A percentile compares a stretch with the other conserved stretches of the same genome.
phyloP scores from a whole-genome alignment of 2,329 filamentous ascomycete genomes.

The Fusarium oxysporum region DNA sequence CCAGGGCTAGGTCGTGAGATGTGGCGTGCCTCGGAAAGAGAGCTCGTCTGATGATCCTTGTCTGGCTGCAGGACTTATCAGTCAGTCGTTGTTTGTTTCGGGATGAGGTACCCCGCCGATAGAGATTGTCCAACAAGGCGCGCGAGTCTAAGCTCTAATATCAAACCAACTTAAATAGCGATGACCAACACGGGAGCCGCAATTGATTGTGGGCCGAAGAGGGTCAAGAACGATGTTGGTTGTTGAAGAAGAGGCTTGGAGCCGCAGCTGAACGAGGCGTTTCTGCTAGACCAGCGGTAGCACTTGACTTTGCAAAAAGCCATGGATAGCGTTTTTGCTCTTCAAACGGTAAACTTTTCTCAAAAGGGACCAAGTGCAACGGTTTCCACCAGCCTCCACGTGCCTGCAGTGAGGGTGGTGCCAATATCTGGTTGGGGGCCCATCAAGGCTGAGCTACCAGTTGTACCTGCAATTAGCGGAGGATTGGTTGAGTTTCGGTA shows the following conservation, averaged over 20 bases:
- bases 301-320: constrained; percentile 1
- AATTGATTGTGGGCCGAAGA: constrained; percentile 5
- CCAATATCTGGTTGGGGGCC: constrained; percentile 15
- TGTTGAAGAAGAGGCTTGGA: constrained; percentile 12
- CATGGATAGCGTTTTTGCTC: constrained; percentile 6
- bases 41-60: constrained; percentile 47
- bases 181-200: constrained; percentile 7
- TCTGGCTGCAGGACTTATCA: constrained; percentile 39
- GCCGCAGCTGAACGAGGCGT: constrained; percentile 35
- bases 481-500: neutral
- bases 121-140: constrained; percentile 27
- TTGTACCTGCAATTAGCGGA: neutral
- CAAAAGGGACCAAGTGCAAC: constrained; percentile 37
- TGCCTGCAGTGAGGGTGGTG: constrained; percentile 35
- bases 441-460: constrained; percentile 18
- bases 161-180: neutral
- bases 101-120: constrained; percentile 27
- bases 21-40: constrained; percentile 43
- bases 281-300: constrained; percentile 17
- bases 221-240: neutral
- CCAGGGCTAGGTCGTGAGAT: constrained; percentile 43
- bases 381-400: constrained; percentile 41
- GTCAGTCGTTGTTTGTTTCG: constrained; percentile 39
- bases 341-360: constrained; percentile 39
- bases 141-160: constrained; percentile 14